These are phyloP conservation scores for Geotrichum histeridarum DNA, from an alignment of 1,139 yeast species.

Conservation along the genomic window DNA sequence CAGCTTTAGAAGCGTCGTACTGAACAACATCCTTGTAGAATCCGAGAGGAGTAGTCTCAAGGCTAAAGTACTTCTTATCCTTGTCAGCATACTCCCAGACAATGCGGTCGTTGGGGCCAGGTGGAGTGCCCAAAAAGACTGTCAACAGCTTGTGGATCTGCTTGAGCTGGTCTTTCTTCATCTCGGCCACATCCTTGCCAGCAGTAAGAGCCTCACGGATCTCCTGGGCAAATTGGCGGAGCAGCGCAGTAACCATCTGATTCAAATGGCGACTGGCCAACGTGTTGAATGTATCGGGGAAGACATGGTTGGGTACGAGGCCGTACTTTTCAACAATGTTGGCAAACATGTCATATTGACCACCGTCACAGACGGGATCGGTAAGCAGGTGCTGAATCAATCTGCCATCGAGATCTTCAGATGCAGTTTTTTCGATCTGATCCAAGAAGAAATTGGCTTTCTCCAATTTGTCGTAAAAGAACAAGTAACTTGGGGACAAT, in stretches of 20 bases:
- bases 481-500: conserved; percentile 65
- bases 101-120: conserved; percentile 60
- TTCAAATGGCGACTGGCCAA: conserved; percentile 54
- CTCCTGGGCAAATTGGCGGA: conserved; percentile 69
- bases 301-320: conserved; percentile 63
- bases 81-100: conserved; percentile 73
- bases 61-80: conserved; percentile 54
- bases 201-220: conserved; percentile 47
- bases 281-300: conserved; percentile 69
- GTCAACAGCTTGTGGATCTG: conserved; percentile 60
- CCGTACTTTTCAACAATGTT: conserved; percentile 75
- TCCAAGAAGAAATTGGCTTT: conserved; percentile 73
- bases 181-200: conserved; percentile 33
- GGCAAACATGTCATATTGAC: conserved; percentile 79
- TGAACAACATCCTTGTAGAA: conserved; percentile 55
- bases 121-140: conserved; percentile 71
- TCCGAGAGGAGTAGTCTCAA: conserved; percentile 56
- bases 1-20: conserved; percentile 49
- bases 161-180: conserved; percentile 50
- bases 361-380: conserved; percentile 74
- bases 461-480: conserved; percentile 70
- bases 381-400: conserved; percentile 56
- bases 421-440: conserved; percentile 58
- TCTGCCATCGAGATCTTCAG: conserved; percentile 62
- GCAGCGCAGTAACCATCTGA: conserved; percentile 55